A percentile compares a stretch with the other conserved stretches of the same genome.
phyloP scores from a whole-genome alignment of 2,329 filamentous ascomycete species.

The Magnaporthales sp. region DNA sequence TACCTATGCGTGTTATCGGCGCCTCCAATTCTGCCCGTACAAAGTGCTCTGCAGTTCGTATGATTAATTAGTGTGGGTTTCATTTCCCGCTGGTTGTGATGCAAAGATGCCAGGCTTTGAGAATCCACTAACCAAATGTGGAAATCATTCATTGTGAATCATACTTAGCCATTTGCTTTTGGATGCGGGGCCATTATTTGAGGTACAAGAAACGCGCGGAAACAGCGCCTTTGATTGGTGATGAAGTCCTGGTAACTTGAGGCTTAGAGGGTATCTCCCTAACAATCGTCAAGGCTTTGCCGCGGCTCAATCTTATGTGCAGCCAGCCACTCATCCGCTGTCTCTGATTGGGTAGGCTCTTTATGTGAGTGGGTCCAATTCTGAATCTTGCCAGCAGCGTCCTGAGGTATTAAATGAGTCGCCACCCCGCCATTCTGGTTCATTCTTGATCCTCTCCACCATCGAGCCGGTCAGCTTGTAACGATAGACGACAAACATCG shows the following conservation, averaged over 20 bases:
- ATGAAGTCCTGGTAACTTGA: too few species aligned
- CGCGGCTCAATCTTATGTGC: neutral
- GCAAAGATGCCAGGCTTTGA: neutral
- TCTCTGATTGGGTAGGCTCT: neutral
- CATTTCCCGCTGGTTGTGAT: neutral
- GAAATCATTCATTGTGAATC: neutral
- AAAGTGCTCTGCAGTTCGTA: neutral
- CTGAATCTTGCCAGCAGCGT: neutral
- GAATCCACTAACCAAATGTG: neutral
- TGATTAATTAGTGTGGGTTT: neutral
- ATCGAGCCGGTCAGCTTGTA: constrained; percentile 1
- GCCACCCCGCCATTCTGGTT: constrained; percentile 2
- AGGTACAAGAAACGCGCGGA: neutral
- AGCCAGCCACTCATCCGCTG: neutral
- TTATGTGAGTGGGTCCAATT: neutral
- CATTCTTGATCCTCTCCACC: neutral
- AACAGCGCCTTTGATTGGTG: too few species aligned
- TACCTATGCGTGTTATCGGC: too few species aligned
- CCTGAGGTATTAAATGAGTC: neutral
- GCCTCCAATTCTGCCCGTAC: neutral
- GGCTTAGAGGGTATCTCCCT: neutral
- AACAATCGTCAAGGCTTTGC: neutral
- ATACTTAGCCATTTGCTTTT: neutral
- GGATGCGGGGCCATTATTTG: neutral
- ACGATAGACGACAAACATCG: neutral